Base-by-base conservation (phyloP, 352 stramenopile genomes). In the Elongisporangium senticosum region DNA sequence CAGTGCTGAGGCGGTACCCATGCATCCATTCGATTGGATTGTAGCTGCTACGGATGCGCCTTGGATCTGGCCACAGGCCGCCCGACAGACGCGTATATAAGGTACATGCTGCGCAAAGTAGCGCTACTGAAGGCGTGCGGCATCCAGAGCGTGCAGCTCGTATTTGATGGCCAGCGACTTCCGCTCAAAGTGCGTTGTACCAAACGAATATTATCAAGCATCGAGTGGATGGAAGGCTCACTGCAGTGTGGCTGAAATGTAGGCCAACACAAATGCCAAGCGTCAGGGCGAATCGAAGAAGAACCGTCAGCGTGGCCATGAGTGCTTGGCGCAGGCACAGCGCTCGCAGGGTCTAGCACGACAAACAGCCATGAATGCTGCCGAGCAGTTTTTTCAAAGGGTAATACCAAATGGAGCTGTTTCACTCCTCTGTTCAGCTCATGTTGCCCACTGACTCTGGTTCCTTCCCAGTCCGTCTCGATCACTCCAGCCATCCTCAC, bases 71-170 rank as follows among this genome's bases (percentile, higher is more conserved):
- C 77, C 20, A 87, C 75, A 0, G 78, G 80, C 49, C 74, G 75
- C 20, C 65, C 75, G 1, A 92, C 80, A 4, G 72, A 88, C 49
- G 70, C 71, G 39, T 92, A 89, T 56, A 72, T 92, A 1, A 68
- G 67, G 3, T 92, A 89, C 43, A 87, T 92, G 75, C 66, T 92
- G 55, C 80, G 80, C 24, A 89, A 89, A 63, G 77, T 88, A 20
- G 72, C 87, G 21, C 61, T 92, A 59, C 64, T 92, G 40, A 67
- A 71, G 43, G 61, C 59, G 48, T 87, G 69, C 51, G 74, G 77
- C 15, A 71, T 92, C 47, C 64, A 62, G 22, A 70, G 82, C 40
- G 68, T 87, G 39, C 71, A 88, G 17, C 71, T 90, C 23, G 83
- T 92, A 26, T 92, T 92, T 64, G 83, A 92, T 24, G 83, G 83